phyloP scores from a whole-genome alignment of 192 early-diverging fungal species.

The Chytriomyces hyalinus region DNA sequence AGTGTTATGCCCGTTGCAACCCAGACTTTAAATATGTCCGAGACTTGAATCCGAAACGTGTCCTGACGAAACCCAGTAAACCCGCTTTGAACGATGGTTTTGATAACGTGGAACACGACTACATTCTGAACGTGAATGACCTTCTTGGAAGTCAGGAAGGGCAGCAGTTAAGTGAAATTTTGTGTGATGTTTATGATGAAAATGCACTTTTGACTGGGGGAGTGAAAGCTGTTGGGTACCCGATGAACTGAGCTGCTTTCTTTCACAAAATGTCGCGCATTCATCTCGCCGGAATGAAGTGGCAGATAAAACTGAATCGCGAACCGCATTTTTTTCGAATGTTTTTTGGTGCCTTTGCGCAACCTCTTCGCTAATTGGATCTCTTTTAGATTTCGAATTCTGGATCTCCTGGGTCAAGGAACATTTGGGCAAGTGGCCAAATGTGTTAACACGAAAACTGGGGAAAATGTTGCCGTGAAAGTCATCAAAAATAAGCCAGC shows the following conservation, averaged over 20 bases:
- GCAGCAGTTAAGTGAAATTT: constrained; percentile 64
- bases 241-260: neutral
- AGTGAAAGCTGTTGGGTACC: constrained; percentile 70
- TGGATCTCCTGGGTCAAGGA: constrained; percentile 92
- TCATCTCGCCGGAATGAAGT: neutral
- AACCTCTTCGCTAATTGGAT: neutral
- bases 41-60: constrained; percentile 80
- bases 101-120: constrained; percentile 96
- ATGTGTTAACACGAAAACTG: constrained; percentile 74
- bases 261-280: neutral
- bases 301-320: too few relatives aligned
- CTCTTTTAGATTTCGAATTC: constrained; percentile 81
- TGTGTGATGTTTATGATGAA: constrained; percentile 33
- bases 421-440: constrained; percentile 99
- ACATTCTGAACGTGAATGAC: constrained; percentile 96
- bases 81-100: constrained; percentile 86
- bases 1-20: constrained; percentile 78
- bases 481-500: constrained; percentile 98
- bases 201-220: constrained; percentile 68
- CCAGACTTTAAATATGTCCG: constrained; percentile 78
- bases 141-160: constrained; percentile 88
- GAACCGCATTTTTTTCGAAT: too few relatives aligned
- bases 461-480: constrained; percentile 93
- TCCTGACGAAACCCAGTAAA: constrained; percentile 93
- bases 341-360: too few relatives aligned